These are phyloP conservation scores for Apiotrichum gamsii DNA, from an alignment of 1,284 basidiomycete species.

Conservation along the genomic window DNA sequence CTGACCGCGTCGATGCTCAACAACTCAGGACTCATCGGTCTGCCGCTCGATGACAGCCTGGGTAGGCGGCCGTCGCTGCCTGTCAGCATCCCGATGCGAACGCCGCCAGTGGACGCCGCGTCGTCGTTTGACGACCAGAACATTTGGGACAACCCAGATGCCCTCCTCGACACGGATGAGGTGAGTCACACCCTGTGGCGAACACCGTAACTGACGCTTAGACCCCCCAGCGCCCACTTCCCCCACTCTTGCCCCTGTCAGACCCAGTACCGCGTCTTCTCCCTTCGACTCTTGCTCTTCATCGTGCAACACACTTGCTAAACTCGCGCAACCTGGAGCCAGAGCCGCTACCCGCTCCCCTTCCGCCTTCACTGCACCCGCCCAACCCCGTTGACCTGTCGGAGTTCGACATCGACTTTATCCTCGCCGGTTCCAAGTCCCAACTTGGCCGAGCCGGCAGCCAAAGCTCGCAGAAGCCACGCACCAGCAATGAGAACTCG, in stretches of 20 bases:
- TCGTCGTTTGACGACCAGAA: constrained; percentile 13
- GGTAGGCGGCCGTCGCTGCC: constrained; percentile 13
- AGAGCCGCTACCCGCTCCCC: constrained; percentile 44
- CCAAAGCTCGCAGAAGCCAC: constrained; percentile 3
- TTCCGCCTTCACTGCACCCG: constrained; percentile 45
- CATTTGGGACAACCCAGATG: constrained; percentile 16
- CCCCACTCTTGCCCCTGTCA: constrained; percentile 44
- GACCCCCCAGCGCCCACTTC: constrained; percentile 33
- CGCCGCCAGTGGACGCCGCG: not conserved
- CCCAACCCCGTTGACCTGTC: constrained; percentile 47
- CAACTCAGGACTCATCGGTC: too few species aligned
- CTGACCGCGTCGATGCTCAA: too few species aligned
- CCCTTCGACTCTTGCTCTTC: constrained; percentile 44
- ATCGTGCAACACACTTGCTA: constrained; percentile 45
- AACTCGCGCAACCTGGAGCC: constrained; percentile 40
- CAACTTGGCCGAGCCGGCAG: constrained; percentile 27
- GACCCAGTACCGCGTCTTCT: constrained; percentile 46
- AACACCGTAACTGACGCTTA: not conserved
- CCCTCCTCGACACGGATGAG: not conserved
- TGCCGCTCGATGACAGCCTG: not conserved
- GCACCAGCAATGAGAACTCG: not conserved
- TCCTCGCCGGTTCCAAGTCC: constrained; percentile 43
- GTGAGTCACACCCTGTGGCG: not conserved
- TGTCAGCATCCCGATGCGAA: constrained; percentile 10
- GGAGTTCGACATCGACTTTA: constrained; percentile 50